Evolutionary conservation across 2,329 filamentous ascomycete genomes (phyloP), one percentile per base, ranked within the genome.

Genomic region (Aspergillus viridinutans): DNA sequence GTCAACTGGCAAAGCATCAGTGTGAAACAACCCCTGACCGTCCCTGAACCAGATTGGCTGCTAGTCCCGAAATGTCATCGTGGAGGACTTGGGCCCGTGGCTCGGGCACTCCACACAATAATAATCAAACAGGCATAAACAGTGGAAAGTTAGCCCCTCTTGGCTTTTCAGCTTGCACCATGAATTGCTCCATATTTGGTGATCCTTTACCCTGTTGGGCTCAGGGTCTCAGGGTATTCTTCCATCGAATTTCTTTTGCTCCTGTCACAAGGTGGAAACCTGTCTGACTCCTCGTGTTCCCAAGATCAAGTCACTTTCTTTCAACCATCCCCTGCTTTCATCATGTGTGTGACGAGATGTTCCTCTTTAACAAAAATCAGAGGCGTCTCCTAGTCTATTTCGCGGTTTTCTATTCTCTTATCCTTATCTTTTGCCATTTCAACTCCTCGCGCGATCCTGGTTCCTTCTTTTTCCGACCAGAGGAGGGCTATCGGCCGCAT

Each of bases 391-490:
- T 67, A 48, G 35, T 58, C 52, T 55, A 58, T 29, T 65, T 63
- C 42, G 58, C 55, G 26, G 14, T 64, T 38, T 43, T 67, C 29
- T 67, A 64, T 50, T 49, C 61, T 26, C 54, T 60, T 26, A 58
- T 65, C n/a, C 29, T 67, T 17, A 23, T 65, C 43, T 52, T 59
- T 47, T 65, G 54, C 50, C 60, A 55, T 49, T 61, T 59, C 40
- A 55, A 61, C 45, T 65, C 63, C 29, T 58, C 61, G 20, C 63
- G 63, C 32, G 65, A 67, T 50, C 64, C 65, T 9, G 63, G 63
- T 14, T 67, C 65, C 4, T 58, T 49, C 49, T 67, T 67, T 58
- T 67, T 67, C 55, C 58, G 63, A 17, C 59, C 60, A 2, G 55
- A 52, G 10, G 60, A 60, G 26, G 65, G 65, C 43, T 67, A 67